Evolutionary conservation across 1,284 basidiomycete species (phyloP).

Genomic region (Entoloma clypeatum): DNA sequence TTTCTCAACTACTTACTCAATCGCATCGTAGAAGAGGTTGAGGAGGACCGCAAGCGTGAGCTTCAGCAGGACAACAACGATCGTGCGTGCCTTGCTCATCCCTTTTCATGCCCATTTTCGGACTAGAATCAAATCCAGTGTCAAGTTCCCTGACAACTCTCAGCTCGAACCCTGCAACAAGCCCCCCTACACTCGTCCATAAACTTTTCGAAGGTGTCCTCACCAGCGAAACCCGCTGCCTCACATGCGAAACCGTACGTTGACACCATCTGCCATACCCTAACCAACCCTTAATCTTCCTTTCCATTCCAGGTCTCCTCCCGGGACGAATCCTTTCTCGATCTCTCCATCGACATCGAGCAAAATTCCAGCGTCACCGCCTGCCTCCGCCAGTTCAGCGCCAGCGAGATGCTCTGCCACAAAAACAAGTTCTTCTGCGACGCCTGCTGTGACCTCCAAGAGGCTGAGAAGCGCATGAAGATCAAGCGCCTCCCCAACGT

Average conservation of each 20-base stretch:
- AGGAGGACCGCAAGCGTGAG: slow-evolving; percentile 56
- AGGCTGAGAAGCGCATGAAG: slow-evolving; percentile 99
- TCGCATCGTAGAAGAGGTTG: slow-evolving; percentile 89
- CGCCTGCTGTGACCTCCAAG: slow-evolving; percentile 92
- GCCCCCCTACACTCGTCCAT: slow-evolving; percentile 80
- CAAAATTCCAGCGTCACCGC: slow-evolving; percentile 95
- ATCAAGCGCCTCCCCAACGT: slow-evolving; percentile 95
- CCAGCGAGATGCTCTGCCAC: slow-evolving; percentile 96
- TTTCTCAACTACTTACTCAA: slow-evolving; percentile 96
- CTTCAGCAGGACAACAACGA: slow-evolving; percentile 44
- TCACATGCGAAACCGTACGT: slow-evolving; percentile 91
- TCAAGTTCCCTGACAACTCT: slow-evolving; percentile 55
- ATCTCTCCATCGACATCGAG: slow-evolving; percentile 97
- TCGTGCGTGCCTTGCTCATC: slow-evolving; percentile 37
- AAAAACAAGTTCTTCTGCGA: slow-evolving; percentile 99
- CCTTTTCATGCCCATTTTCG: background rate
- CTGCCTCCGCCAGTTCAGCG: slow-evolving; percentile 93
- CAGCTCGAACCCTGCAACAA: slow-evolving; percentile 40
- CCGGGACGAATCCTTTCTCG: slow-evolving; percentile 93
- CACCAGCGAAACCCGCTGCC: slow-evolving; percentile 95
- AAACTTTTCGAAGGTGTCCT: slow-evolving; percentile 89
- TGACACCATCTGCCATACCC: slow-evolving; percentile 6
- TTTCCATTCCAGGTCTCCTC: slow-evolving; percentile 69
- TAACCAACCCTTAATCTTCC: slow-evolving; percentile 4
- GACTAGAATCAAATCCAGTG: slow-evolving; percentile 34